These are phyloP conservation scores for Diplosphaera chodatii DNA, from an alignment of 139 green algal species.

Conservation along the genomic window DNA sequence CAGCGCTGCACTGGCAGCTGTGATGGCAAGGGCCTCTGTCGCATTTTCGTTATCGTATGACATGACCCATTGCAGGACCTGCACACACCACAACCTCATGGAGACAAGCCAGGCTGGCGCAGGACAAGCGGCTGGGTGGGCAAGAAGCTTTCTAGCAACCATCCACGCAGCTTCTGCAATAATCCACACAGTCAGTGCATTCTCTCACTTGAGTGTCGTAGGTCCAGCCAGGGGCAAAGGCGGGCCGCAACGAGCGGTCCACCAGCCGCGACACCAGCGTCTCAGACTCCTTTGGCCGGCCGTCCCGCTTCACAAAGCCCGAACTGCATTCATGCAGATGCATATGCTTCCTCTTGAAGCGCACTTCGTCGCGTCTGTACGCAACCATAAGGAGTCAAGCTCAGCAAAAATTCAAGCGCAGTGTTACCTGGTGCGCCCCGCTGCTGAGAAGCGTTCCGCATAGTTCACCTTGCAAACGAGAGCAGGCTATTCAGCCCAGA, in stretches of 20 bases:
- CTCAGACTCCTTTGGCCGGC: constrained; percentile 75
- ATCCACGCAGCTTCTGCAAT: too few relatives aligned
- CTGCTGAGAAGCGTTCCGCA: constrained; percentile 87
- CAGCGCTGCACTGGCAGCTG: constrained; percentile 75
- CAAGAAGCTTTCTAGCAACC: too few relatives aligned
- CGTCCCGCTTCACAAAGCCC: constrained; percentile 91
- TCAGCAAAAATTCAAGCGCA: too few relatives aligned
- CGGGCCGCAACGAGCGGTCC: constrained; percentile 88
- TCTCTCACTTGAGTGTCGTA: constrained; percentile 90
- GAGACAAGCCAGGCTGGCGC: too few relatives aligned
- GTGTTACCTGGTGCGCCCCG: constrained; percentile 69
- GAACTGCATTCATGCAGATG: constrained; percentile 33
- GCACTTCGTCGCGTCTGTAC: too few relatives aligned
- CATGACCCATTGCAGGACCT: constrained; percentile 68
- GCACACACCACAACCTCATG: too few relatives aligned
- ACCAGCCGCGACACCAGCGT: constrained; percentile 81
- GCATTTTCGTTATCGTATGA: constrained; percentile 76
- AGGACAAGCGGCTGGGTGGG: too few relatives aligned
- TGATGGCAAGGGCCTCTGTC: constrained; percentile 91
- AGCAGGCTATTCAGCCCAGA: too few relatives aligned
- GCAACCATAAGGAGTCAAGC: too few relatives aligned
- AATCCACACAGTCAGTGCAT: too few relatives aligned
- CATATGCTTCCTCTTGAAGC: not conserved
- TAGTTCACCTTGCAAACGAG: too few relatives aligned
- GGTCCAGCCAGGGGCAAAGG: constrained; percentile 84